These are phyloP conservation scores for Geranium incanum DNA, from an alignment of 441 rosid species.

Conservation along the genomic window DNA sequence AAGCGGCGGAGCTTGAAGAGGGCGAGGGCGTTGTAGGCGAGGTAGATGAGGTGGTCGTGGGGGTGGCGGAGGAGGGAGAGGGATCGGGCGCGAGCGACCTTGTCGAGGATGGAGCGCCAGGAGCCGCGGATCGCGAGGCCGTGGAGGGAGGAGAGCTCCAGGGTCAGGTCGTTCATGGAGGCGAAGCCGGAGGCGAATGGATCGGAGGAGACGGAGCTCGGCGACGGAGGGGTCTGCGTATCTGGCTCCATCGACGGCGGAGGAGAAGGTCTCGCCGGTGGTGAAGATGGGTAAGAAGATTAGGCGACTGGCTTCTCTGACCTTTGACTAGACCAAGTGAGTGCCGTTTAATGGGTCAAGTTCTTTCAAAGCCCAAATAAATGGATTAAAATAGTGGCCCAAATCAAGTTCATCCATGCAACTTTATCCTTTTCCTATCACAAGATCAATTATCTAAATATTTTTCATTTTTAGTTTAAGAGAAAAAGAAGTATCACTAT, in stretches of 20 bases:
- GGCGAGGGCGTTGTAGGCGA: constrained; percentile 64
- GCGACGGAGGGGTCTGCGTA: background rate
- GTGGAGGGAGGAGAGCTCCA: constrained; percentile 65
- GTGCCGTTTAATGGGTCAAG: background rate
- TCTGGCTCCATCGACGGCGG: background rate
- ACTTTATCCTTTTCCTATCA: no score
- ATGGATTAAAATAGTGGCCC: background rate
- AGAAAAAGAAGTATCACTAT: no score
- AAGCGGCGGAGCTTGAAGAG: constrained; percentile 70
- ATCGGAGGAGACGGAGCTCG: constrained; percentile 26
- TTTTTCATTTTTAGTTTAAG: no score
- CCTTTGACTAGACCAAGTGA: background rate
- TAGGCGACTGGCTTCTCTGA: background rate
- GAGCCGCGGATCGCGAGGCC: constrained; percentile 75
- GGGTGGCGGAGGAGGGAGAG: constrained; percentile 50
- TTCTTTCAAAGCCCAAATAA: background rate
- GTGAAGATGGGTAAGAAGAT: background rate
- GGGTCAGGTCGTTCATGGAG: constrained; percentile 61
- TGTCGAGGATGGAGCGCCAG: constrained; percentile 74
- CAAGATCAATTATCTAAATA: no score
- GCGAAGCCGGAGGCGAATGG: constrained; percentile 45
- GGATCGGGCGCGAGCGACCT: constrained; percentile 54
- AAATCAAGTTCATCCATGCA: no score
- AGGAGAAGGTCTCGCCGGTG: background rate
- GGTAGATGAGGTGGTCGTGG: constrained; percentile 74